A percentile compares a stretch with the other conserved stretches of the same genome.
Conservation (phyloP, 495 filamentous ascomycete genomes). For the Penicillium paxilli region DNA sequence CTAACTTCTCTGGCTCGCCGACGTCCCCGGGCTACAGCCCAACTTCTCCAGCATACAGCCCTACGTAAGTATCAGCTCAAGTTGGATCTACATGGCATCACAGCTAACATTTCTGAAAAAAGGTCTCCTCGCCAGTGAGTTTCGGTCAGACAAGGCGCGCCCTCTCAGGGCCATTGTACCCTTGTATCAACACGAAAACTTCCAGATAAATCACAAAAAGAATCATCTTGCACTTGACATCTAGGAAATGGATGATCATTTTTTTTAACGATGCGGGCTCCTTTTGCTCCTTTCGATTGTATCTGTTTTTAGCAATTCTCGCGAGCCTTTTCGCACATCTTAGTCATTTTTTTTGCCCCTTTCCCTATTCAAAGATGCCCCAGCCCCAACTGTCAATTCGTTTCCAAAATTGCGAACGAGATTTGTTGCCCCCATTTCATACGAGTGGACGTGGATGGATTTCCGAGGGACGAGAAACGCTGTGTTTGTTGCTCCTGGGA, state of each 20-base stretch:
- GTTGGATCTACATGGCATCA: neutral
- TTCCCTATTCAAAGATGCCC: slow-evolving; percentile 15
- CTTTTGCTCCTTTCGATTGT: slow-evolving; percentile 25
- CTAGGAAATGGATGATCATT: slow-evolving; percentile 46
- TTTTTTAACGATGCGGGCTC: slow-evolving; percentile 39
- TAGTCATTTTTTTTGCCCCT: slow-evolving; percentile 15
- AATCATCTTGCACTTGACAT: slow-evolving; percentile 40
- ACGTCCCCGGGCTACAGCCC: slow-evolving; percentile 60
- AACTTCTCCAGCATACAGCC: slow-evolving; percentile 50
- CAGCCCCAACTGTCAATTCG: slow-evolving; percentile 16
- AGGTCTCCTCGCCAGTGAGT: slow-evolving; percentile 53
- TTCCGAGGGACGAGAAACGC: neutral
- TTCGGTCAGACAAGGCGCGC: slow-evolving; percentile 18
- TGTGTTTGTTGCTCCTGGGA: neutral
- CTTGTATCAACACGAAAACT: slow-evolving; percentile 44
- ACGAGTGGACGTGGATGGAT: slow-evolving; percentile 25
- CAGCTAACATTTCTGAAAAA: slow-evolving; percentile 24
- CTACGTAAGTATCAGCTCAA: slow-evolving; percentile 33
- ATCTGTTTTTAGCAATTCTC: slow-evolving; percentile 27
- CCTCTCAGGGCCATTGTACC: slow-evolving; percentile 30
- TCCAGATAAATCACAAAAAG: slow-evolving; percentile 38
- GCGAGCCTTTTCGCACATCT: slow-evolving; percentile 19
- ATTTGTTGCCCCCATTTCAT: slow-evolving; percentile 19
- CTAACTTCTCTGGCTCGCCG: slow-evolving; percentile 63
- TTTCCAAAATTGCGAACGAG: slow-evolving; percentile 26